Conservation (phyloP, 768 basidiomycete species). For the Melanogaster broomeanus region DNA sequence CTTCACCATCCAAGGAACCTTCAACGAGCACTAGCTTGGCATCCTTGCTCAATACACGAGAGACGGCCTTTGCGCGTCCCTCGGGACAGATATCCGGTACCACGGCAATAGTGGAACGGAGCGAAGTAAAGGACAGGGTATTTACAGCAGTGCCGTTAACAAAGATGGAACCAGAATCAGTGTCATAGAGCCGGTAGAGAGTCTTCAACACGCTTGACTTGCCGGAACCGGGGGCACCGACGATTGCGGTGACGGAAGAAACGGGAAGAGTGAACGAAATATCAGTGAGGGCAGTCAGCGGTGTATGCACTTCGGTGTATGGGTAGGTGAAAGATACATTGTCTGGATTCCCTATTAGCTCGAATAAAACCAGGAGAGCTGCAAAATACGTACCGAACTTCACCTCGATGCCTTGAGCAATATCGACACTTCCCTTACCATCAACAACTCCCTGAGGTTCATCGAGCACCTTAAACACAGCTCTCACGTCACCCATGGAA, state of each 20-base stretch:
- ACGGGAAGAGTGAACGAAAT: constrained; percentile 89
- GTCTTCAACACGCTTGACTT: constrained; percentile 87
- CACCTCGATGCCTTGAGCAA: constrained; percentile 74
- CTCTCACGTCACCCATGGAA: constrained; percentile 77
- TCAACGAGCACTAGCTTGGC: constrained; percentile 28
- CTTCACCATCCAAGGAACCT: constrained; percentile 20
- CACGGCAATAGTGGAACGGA: constrained; percentile 83
- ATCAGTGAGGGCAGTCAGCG: constrained; percentile 60
- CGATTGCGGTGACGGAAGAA: constrained; percentile 85
- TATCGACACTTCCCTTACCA: constrained; percentile 71
- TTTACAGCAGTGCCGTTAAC: constrained; percentile 89
- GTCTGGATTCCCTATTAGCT: constrained; percentile 42
- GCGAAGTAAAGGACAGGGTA: constrained; percentile 78
- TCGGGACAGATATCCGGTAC: constrained; percentile 75
- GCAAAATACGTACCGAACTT: constrained; percentile 68
- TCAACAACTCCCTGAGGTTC: constrained; percentile 87
- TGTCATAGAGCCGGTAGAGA: constrained; percentile 91
- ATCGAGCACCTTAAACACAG: constrained; percentile 75
- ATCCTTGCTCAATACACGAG: constrained; percentile 25
- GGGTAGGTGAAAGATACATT: constrained; percentile 85
- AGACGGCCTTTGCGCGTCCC: constrained; percentile 22
- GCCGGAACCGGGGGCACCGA: constrained; percentile 80
- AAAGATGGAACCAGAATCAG: constrained; percentile 74
- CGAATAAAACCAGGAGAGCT: background rate
- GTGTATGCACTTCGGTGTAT: constrained; percentile 52